A percentile compares a stretch with the other conserved stretches of the same genome.
These are phyloP conservation scores for Ophiostoma quercus DNA, from an alignment of 2,329 filamentous ascomycete species.

Conservation along the genomic window DNA sequence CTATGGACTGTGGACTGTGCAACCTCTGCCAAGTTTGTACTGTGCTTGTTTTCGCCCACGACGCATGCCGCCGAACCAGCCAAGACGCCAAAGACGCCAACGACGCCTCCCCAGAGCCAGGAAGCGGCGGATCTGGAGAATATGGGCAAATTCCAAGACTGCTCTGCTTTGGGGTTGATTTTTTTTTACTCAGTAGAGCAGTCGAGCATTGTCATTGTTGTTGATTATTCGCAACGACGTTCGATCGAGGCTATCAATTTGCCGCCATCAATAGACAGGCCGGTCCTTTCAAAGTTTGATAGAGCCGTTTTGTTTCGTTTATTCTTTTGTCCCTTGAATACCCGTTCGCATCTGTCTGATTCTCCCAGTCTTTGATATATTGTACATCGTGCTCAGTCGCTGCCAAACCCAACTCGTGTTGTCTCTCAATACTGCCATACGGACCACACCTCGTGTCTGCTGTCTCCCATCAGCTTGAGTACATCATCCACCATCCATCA, in stretches of 20 bases:
- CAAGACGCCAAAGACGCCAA: background rate
- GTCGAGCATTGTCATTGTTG: background rate
- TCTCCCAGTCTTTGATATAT: too few relatives aligned
- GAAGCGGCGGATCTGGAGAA: conserved; percentile 9
- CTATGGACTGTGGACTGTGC: background rate
- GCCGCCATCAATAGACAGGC: background rate
- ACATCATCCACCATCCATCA: too few relatives aligned
- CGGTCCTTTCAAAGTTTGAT: background rate
- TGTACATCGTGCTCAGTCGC: too few relatives aligned
- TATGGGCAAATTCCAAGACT: background rate
- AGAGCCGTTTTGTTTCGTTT: background rate
- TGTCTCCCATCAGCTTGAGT: background rate
- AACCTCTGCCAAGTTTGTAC: conserved; percentile 3
- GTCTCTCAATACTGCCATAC: background rate
- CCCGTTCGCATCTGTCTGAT: too few relatives aligned
- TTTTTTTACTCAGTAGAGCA: background rate
- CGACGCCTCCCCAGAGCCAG: conserved; percentile 12
- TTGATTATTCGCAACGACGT: background rate
- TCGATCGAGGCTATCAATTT: background rate
- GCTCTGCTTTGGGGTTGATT: background rate
- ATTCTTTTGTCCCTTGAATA: too few relatives aligned
- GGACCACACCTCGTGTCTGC: background rate
- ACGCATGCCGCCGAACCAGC: background rate
- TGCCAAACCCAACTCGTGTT: background rate
- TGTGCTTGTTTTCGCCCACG: background rate